Percentiles rank a stretch among this genome's conserved stretches.
phyloP scores from a whole-genome alignment of 345 rosid genomes.

The Gossypium ekmanianum region DNA sequence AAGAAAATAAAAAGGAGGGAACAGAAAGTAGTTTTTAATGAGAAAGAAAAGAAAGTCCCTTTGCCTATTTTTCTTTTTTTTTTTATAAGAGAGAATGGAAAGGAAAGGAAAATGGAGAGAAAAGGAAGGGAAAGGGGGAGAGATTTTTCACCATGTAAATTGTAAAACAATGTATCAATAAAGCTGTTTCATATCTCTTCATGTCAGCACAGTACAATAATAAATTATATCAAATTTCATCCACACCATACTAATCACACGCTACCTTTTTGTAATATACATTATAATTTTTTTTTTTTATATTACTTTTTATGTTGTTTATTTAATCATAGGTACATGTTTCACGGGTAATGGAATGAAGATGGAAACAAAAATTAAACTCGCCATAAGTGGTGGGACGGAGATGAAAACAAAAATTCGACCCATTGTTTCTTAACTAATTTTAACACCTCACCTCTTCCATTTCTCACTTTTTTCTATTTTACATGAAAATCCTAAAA shows the following conservation, averaged over 20 bases:
- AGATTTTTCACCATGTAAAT: slow-evolving; percentile 8
- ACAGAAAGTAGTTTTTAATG: slow-evolving; percentile 29
- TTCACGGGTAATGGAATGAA: fast-evolving
- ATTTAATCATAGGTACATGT: too few species aligned
- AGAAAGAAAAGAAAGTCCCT: background rate
- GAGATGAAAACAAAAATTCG: too few species aligned
- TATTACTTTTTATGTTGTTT: background rate
- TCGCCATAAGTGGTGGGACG: fast-evolving
- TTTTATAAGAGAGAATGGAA: background rate
- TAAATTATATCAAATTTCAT: slow-evolving; percentile 52
- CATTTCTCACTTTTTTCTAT: too few species aligned
- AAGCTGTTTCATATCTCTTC: slow-evolving; percentile 80
- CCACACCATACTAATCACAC: slow-evolving; percentile 47
- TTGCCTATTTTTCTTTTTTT: background rate
- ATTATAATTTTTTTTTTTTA: background rate
- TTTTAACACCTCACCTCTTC: too few species aligned
- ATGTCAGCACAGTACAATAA: slow-evolving; percentile 69
- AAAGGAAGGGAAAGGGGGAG: background rate
- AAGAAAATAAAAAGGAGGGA: slow-evolving; percentile 45
- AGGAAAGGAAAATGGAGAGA: background rate
- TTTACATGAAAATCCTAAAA: too few species aligned
- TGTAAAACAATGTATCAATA: slow-evolving; percentile 33
- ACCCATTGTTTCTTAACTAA: fast-evolving
- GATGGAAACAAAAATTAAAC: too few species aligned
- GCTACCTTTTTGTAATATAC: slow-evolving; percentile 27